Conservation (phyloP, 768 basidiomycete genomes). For the Xerocomus brunneocitrinus region DNA sequence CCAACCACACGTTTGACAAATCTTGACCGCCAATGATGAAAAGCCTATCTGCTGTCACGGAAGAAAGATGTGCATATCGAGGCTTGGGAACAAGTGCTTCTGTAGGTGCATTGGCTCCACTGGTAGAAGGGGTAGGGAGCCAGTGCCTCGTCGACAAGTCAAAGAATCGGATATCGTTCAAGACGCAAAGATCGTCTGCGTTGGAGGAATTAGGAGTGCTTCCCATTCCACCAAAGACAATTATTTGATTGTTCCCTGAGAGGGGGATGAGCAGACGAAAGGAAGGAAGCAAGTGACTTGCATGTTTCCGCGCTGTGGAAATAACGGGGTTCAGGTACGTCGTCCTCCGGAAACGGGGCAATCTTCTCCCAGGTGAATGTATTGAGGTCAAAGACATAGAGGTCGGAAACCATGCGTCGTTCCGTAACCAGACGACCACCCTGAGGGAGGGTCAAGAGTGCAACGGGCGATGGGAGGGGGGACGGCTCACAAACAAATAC, state of each 20-base stretch:
- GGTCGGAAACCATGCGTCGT: conserved; percentile 83
- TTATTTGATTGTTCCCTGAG: conserved; percentile 78
- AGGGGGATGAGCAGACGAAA: conserved; percentile 11
- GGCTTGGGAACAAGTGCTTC: conserved; percentile 66
- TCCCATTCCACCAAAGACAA: conserved; percentile 96
- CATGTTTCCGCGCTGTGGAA: conserved; percentile 92
- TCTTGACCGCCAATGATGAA: conserved; percentile 96
- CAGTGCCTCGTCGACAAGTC: conserved; percentile 69
- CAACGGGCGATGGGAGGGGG: neutral
- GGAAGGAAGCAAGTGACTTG: conserved; percentile 28
- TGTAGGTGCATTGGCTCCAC: conserved; percentile 32
- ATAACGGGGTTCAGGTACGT: conserved; percentile 79
- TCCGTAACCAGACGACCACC: conserved; percentile 86
- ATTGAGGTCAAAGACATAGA: conserved; percentile 85
- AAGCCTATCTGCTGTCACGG: conserved; percentile 76
- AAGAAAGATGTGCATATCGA: conserved; percentile 92
- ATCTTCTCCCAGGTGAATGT: conserved; percentile 79
- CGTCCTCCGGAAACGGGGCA: conserved; percentile 54
- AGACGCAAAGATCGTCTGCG: conserved; percentile 82
- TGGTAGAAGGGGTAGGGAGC: conserved; percentile 46
- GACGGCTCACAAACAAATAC: conserved; percentile 75
- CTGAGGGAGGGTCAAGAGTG: conserved; percentile 32
- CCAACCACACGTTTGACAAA: conserved; percentile 87
- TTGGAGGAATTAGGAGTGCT: conserved; percentile 65
- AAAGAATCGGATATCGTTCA: conserved; percentile 89